Base-by-base conservation (phyloP, 306 rosid species). In the peach (Prunus persica) region DNA sequence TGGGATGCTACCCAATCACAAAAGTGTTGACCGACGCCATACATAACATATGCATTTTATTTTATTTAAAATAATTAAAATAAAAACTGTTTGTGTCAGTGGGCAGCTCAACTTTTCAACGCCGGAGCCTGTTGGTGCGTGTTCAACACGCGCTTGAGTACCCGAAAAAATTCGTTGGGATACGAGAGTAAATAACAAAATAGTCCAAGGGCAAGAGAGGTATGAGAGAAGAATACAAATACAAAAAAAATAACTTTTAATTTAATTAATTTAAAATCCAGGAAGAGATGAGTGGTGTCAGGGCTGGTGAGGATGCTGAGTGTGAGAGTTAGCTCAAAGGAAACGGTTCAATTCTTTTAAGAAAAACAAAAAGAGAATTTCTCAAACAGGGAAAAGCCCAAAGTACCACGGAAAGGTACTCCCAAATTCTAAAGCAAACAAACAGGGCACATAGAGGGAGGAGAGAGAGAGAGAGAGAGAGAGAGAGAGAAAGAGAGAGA, bases 351-450 rank as follows among this genome's bases (percentile, higher is more conserved):
- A 38, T 8, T 38, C 43, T 38, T 38, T 38, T 38, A 13, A 71
- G 47, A 49, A 10, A 34, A 20, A 38, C 16, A 61, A 49, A 3
- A 51, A 19, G 9, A 25, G 4, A 41, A 52, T 56, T 16, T 3
- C 68, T 57, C 22, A 62, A 54, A 72, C 1, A 6, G 24, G 57
- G 22, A 69, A 78, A 70, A 81, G 62, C 54, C 65, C 11, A 47
- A 80, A 84, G 95, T 86, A 93, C 91, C 86, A 91, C 91, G 87
- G 97, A 85, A 82, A 69, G 70, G 90, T 88, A 85, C 91, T 73
- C 69, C 12, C 30, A 72, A 72, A 79, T 74, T 68, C 63, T 28
- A 45, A 71, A n/a, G 82, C 76, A 70, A 79, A 75, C 82, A 61
- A 71, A 57, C 57, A 67, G 19, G 50, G 84, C 56, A 75, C 56